Base-by-base conservation (phyloP, 2,329 filamentous ascomycete species). In the Stagonosporopsis vannaccii region DNA sequence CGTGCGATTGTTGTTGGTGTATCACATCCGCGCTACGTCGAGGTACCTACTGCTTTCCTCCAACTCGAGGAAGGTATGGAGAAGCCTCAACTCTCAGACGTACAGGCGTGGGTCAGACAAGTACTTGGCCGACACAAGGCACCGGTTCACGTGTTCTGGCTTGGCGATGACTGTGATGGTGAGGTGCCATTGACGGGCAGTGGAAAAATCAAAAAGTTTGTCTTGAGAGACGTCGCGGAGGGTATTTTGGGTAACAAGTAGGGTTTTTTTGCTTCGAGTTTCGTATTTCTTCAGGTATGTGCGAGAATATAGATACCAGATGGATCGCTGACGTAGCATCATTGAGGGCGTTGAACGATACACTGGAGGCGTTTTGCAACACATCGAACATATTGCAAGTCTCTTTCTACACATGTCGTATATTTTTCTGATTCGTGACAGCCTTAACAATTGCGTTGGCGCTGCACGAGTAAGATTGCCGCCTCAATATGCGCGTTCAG, bases 101-200 rank as follows among this genome's bases (percentile, higher is more conserved):
- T 78, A 2, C 71, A 73, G 50, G 62, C 51, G 11, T 78, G 77
- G 77, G 74, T 74, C 2, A 70, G 73, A 44, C 64, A 75, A 45
- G 70, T 70, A 4, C 54, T 79, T 26, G 77, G 76, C 1, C 59
- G 76, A 35, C 77, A 79, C 50, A 80, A 80, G 62, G 86, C 88
- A 3, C 90, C 90, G 0, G 79, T 84, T 8, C 84, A 92, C 72
- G 73, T 93, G n/a, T 92, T 92, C 70, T 91, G 90, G 84, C 81
- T 93, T 23, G 90, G 90, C 0, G 78, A 78, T 42, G 75, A 76
- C 30, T 77, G 74, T 13, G 66, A 72, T 25, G 65, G 64, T 0
- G 67, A 70, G 6, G 62, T 79, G 0, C 78, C 78, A 9, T 67
- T 78, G 37, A 80, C 78, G 1, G 78, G 76, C 1, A 80, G 77